Percentiles rank a stretch among this genome's conserved stretches.
Evolutionary conservation across 495 filamentous ascomycete species (phyloP).

Genomic region (Chaetomidium leptoderma): DNA sequence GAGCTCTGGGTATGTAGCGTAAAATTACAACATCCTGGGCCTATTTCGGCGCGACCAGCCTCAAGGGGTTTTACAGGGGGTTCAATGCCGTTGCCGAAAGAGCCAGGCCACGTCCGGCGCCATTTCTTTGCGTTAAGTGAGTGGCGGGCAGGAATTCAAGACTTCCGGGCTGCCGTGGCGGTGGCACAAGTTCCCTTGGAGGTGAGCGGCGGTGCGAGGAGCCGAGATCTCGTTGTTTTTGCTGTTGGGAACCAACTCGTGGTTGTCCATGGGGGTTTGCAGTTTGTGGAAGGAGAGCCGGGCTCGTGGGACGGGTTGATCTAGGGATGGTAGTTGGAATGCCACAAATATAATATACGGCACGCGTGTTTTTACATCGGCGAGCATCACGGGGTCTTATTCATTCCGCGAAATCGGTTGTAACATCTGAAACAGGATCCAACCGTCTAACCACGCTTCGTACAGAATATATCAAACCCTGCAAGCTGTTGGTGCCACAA

Average conservation of each 20-base stretch:
- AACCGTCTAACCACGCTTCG: too few species aligned
- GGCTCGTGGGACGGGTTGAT: too few species aligned
- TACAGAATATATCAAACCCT: too few species aligned
- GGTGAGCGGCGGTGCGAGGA: background rate
- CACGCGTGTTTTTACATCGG: too few species aligned
- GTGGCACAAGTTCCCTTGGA: background rate
- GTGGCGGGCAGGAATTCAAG: slow-evolving; percentile 18
- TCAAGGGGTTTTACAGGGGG: background rate
- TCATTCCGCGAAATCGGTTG: too few species aligned
- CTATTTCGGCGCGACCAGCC: background rate
- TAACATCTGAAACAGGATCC: too few species aligned
- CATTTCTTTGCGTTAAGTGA: slow-evolving; percentile 31
- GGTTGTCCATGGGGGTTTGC: slow-evolving; percentile 23
- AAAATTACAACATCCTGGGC: slow-evolving; percentile 9
- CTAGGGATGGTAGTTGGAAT: too few species aligned
- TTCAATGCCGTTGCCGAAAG: background rate
- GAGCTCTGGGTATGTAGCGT: slow-evolving; percentile 31
- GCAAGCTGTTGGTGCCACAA: too few species aligned
- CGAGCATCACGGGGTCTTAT: too few species aligned
- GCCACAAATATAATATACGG: too few species aligned
- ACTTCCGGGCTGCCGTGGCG: background rate
- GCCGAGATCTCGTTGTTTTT: slow-evolving; percentile 21
- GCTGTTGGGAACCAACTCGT: slow-evolving; percentile 16
- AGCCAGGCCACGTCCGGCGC: slow-evolving; percentile 12
- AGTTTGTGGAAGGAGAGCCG: background rate